Base-by-base conservation (phyloP, 139 green algal genomes). In the Klebsormidium nitens region DNA sequence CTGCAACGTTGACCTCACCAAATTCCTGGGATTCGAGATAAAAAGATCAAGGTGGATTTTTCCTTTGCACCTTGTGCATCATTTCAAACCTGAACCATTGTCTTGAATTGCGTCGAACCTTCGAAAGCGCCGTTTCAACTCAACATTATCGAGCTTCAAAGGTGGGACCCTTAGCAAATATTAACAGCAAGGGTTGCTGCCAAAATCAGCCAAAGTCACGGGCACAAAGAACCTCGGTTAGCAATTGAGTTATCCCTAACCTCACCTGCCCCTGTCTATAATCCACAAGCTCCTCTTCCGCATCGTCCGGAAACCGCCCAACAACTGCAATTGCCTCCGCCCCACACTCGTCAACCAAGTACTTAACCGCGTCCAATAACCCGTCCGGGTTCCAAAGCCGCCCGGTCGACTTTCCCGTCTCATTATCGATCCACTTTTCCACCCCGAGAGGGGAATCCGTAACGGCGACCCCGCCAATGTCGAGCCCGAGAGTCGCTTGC, bases 261-360 rank as follows among this genome's bases (percentile, higher is more conserved):
- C 14, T 59, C 6, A 68, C 14, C 17, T 60, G 17, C n/a, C 62
- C 64, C 37, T 78, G 29, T 5, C 73, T 36, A 52, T 80, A 81
- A 23, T 82, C 26, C 56, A 71, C 74, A 28, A 80, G 38, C 34
- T 46, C 72, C 32, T 63, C 47, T 17, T 71, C 5, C 8, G 5
- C 55, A 19, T 80, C 71, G 58, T 82, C 73, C 17, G 71, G 72
- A 32, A 79, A 79, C 5, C 72, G 72, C 4, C 36, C 72, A 64
- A 79, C 71, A 14, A 79, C 71, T 0, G 49, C 72, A 8, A 79
- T 40, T 14, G 72, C 73, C 6, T 82, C 73, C 46, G 50, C 37
- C 3, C 47, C 67, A 5, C 8, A 5, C 26, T 35, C 56, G n/a
- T 64, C 23, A 1, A 75, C 3, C 3, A 76, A 6, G 1, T 31